phyloP scores from a whole-genome alignment of 768 basidiomycete species.

The Agrocybe praecox region DNA sequence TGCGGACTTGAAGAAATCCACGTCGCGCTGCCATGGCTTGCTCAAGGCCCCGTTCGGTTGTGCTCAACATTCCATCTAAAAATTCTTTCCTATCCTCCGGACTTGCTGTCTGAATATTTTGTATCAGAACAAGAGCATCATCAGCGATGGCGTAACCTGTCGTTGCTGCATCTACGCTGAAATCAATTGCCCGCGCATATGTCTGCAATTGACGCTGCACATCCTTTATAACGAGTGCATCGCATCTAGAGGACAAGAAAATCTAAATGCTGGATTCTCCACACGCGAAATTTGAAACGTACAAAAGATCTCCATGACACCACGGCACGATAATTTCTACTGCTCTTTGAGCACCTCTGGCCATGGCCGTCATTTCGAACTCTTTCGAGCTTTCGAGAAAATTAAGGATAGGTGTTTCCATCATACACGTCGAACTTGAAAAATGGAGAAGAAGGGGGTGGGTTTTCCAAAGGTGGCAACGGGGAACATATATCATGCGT shows the following conservation, averaged over 20 bases:
- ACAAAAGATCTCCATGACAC: conserved; percentile 6
- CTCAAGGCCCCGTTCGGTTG: neutral
- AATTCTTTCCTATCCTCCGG: conserved; percentile 6
- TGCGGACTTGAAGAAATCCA: conserved; percentile 13
- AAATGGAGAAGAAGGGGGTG: too few species aligned
- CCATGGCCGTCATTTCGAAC: conserved; percentile 13
- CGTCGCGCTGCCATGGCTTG: conserved; percentile 10
- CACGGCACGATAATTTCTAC: conserved; percentile 15
- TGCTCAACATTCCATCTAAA: conserved; percentile 4
- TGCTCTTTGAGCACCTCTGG: conserved; percentile 11
- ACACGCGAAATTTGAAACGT: neutral
- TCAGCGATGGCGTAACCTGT: conserved; percentile 14
- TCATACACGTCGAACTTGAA: too few species aligned
- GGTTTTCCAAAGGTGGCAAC: too few species aligned
- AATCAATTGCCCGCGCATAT: conserved; percentile 15
- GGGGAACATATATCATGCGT: too few species aligned
- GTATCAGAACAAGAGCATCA: conserved; percentile 12
- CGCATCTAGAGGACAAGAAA: neutral
- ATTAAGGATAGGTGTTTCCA: neutral
- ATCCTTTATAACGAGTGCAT: conserved; percentile 1
- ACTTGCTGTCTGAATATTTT: conserved; percentile 1
- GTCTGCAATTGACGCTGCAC: conserved; percentile 10
- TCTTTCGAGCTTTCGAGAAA: conserved; percentile 13
- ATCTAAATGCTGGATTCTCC: neutral
- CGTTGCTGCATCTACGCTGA: conserved; percentile 15